Evolutionary conservation across 495 filamentous ascomycete species (phyloP).

Genomic region (Hypoxylon perforatum): DNA sequence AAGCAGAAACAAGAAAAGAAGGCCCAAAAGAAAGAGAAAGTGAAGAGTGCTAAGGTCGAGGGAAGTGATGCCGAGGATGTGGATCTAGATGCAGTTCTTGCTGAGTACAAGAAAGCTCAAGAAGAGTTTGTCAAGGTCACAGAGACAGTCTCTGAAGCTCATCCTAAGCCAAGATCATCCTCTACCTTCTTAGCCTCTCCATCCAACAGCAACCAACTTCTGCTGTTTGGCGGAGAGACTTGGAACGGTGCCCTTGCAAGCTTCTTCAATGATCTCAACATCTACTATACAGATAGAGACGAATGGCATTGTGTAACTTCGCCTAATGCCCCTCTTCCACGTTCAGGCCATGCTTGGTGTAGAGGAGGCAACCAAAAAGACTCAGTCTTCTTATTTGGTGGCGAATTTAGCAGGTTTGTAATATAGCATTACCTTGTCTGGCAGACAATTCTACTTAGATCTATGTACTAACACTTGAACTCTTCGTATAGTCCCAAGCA

Average conservation of each 20-base stretch:
- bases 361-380: conserved; percentile 81
- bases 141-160: conserved; percentile 73
- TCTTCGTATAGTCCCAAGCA: conserved; percentile 74
- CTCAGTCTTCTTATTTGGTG: conserved; percentile 92
- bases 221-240: conserved; percentile 86
- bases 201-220: conserved; percentile 85
- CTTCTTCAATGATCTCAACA: conserved; percentile 80
- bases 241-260: conserved; percentile 71
- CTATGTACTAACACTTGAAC: conserved; percentile 61
- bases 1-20: conserved; percentile 73
- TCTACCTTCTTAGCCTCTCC: conserved; percentile 85
- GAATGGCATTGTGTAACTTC: conserved; percentile 90
- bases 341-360: conserved; percentile 93
- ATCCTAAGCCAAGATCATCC: conserved; percentile 81
- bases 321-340: conserved; percentile 90
- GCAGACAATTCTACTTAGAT: conserved; percentile 50
- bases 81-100: conserved; percentile 97
- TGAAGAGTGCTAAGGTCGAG: conserved; percentile 62
- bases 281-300: conserved; percentile 87
- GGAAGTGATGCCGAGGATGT: conserved; percentile 90
- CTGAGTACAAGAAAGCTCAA: conserved; percentile 85
- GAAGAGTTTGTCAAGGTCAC: conserved; percentile 94
- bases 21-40: conserved; percentile 71
- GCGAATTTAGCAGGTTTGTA: conserved; percentile 63
- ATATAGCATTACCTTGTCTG: conserved; percentile 17